Evolutionary conservation across 106 monocot genomes (phyloP), one percentile per base, ranked within the genome.

Genomic region (Ottelia alismoides): DNA sequence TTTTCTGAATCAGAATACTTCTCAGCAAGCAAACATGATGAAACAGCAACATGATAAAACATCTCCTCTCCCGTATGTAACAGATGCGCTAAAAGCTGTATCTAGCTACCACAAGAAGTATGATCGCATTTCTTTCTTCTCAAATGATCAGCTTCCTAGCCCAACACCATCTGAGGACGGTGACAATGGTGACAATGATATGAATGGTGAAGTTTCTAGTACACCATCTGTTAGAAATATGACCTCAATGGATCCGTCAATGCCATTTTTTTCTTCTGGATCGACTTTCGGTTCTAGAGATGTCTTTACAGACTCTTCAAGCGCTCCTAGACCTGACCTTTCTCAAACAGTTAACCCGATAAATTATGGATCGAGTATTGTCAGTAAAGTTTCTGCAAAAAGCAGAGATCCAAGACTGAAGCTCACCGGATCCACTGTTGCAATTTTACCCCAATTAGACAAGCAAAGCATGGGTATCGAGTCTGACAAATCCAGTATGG

Each of bases 81-180:
- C 71, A 2, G 85, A 90, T 80, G 74, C 90, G 11, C 25, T 87
- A 27, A 90, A 73, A 60, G 82, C 78, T 19, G 82, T 98, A 27
- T 85, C 85, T 28, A 74, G 61, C 1, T 98, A 98, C 60, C 98
- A 90, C 45, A 78, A 98, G 72, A 85, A 83, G 45, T 81, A 80
- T 67, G 65, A 71, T 14, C 62, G 52, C 16, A 66, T 46, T 50
- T 77, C 76, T 35, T 59, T 64, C 57, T 50, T 80, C 62, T 12
- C 65, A 50, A 62, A 32, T 69, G 70, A 76, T 49, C 49, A 46
- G 53, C 85, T 98, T 12, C 85, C 85, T 16, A 98, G 98, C 55
- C 98, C 98, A 23, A 98, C 98, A 52, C 98, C 98, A 35, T 98
- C 98, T 49, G 98, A 90, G 35, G 85, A 90, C 18, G 52, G 60